Percentiles rank a stretch among this genome's conserved stretches.
Evolutionary conservation across 1,284 basidiomycete species (phyloP).

Genomic region (Puccinia triticina): DNA sequence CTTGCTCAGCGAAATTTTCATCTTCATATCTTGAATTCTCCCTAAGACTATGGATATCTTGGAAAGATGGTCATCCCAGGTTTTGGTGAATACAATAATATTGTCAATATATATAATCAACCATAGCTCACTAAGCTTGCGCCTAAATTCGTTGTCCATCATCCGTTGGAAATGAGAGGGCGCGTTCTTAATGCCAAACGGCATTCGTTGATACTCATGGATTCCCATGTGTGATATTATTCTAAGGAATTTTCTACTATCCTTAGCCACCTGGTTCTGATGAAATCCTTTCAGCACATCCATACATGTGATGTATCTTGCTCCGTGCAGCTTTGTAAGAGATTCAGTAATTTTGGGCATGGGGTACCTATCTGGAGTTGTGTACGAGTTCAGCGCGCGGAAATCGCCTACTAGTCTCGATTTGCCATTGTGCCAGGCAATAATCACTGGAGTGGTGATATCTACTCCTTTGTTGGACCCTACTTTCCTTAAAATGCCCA

Average conservation of each 20-base stretch:
- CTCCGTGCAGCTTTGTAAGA: background rate
- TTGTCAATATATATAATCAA: slow-evolving; percentile 4
- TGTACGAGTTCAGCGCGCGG: too few species aligned
- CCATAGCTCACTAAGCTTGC: background rate
- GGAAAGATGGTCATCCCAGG: background rate
- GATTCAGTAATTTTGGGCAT: too few species aligned
- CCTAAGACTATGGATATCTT: background rate
- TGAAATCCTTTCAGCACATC: slow-evolving; percentile 30
- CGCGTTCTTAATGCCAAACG: slow-evolving; percentile 20
- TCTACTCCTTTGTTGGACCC: slow-evolving; percentile 7
- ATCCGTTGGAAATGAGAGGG: slow-evolving; percentile 17
- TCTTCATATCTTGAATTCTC: background rate
- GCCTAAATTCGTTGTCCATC: background rate
- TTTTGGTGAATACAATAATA: background rate
- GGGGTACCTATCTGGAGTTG: too few species aligned
- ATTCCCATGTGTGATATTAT: background rate
- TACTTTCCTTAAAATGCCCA: slow-evolving; percentile 29
- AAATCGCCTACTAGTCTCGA: too few species aligned
- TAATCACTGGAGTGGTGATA: background rate
- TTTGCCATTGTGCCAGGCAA: slow-evolving; percentile 5
- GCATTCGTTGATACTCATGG: slow-evolving; percentile 20
- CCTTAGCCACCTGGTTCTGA: background rate
- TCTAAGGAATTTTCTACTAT: slow-evolving; percentile 2
- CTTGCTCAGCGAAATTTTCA: slow-evolving; percentile 22
- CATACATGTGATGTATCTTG: slow-evolving; percentile 2